Conservation (phyloP, 345 rosid species). For the Eutrema yunnanense region DNA sequence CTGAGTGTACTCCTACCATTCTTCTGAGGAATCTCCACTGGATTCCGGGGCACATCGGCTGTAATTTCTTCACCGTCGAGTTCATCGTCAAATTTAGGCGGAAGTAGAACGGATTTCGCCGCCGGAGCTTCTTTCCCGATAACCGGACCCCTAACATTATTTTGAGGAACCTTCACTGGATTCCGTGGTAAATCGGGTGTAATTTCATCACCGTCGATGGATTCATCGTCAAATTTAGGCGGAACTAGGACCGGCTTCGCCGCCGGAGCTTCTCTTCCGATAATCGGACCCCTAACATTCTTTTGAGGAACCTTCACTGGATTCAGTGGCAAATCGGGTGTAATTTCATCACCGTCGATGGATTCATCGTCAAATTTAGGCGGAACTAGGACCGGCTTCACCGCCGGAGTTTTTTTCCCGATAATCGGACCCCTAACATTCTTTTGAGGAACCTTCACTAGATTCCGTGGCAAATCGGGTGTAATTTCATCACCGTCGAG, state of each 20-base stretch:
- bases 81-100: constrained; percentile 14
- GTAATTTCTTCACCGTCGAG: neutral
- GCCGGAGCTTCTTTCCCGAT: constrained; percentile 55
- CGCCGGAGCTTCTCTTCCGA: too few relatives aligned
- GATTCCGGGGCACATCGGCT: neutral
- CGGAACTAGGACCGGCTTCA: too few relatives aligned
- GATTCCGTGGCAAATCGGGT: neutral
- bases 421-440: too few relatives aligned
- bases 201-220: neutral
- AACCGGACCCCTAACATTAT: constrained; percentile 12
- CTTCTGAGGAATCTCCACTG: neutral
- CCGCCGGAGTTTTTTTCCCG: too few relatives aligned
- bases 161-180: neutral
- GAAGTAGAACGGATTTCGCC: neutral
- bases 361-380: too few relatives aligned
- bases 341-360: too few relatives aligned
- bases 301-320: too few relatives aligned
- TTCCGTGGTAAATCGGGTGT: neutral
- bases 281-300: too few relatives aligned
- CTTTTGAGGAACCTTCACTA: neutral
- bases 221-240: too few relatives aligned
- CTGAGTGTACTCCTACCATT: constrained; percentile 4
- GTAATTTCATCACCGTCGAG: neutral
- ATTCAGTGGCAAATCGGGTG: too few relatives aligned
- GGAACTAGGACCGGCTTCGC: too few relatives aligned